These are phyloP conservation scores for Kluyveromyces marxianus DNA, from an alignment of 1,139 yeast species.

Conservation along the genomic window DNA sequence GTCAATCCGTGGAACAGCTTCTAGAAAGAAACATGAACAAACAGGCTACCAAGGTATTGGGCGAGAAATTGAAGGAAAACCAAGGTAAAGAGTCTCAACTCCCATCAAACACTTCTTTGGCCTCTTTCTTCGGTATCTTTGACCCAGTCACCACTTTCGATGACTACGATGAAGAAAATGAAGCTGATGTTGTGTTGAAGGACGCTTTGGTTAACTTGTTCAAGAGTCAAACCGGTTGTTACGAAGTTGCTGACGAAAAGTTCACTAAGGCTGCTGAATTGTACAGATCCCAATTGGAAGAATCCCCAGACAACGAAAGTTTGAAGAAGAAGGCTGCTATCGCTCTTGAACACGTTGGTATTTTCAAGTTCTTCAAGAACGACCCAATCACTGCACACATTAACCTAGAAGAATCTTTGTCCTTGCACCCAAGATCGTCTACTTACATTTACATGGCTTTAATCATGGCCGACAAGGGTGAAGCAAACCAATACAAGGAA, in stretches of 20 bases:
- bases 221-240: slow-evolving; percentile 60
- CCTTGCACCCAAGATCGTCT: slow-evolving; percentile 69
- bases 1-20: slow-evolving; percentile 68
- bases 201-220: slow-evolving; percentile 61
- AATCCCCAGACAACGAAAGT: slow-evolving; percentile 31
- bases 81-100: slow-evolving; percentile 36
- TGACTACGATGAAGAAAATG: slow-evolving; percentile 40
- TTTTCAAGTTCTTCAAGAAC: slow-evolving; percentile 75
- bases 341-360: slow-evolving; percentile 79
- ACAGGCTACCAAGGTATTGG: slow-evolving; percentile 62
- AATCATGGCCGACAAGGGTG: slow-evolving; percentile 74
- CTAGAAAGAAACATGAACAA: slow-evolving; percentile 83
- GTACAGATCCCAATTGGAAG: slow-evolving; percentile 35
- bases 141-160: slow-evolving; percentile 29
- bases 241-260: slow-evolving; percentile 63
- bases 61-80: slow-evolving; percentile 47
- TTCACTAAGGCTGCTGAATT: slow-evolving; percentile 61
- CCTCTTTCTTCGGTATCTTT: slow-evolving; percentile 72
- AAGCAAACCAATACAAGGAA: slow-evolving; percentile 49
- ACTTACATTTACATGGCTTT: slow-evolving; percentile 80
- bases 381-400: slow-evolving; percentile 56
- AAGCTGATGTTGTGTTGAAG: slow-evolving; percentile 55
- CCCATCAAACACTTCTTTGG: slow-evolving; percentile 80
- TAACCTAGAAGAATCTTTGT: slow-evolving; percentile 57
- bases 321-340: slow-evolving; percentile 45